These are phyloP conservation scores for Ettlia oleoabundans DNA, from an alignment of 139 green algal species.

Conservation along the genomic window DNA sequence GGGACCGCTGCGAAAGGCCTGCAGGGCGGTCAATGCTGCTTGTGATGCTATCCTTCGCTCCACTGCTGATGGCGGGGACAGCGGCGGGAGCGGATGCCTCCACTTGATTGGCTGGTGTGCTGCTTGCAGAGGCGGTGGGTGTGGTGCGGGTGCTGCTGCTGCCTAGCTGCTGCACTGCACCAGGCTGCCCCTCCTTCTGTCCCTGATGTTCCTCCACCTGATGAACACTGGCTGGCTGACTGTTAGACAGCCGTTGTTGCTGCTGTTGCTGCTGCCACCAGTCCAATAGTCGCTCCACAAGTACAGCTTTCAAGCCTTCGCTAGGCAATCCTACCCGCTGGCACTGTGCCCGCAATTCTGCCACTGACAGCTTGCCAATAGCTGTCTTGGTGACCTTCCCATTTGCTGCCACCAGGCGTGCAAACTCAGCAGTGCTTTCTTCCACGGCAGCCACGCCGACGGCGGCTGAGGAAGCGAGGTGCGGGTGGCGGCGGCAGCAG, in stretches of 20 bases:
- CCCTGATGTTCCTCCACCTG: no score
- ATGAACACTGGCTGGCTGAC: no score
- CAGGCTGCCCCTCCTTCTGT: no score
- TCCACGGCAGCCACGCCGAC: no score
- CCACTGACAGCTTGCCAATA: constrained; percentile 27
- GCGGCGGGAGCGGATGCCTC: no score
- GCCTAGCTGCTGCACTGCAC: no score
- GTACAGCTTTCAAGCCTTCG: constrained; percentile 31
- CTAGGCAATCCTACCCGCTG: constrained; percentile 5
- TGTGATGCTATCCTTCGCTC: background rate
- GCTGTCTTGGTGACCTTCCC: constrained; percentile 33
- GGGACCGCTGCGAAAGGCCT: no score
- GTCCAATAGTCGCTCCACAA: constrained; percentile 37
- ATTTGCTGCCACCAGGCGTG: background rate
- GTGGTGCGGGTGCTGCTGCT: no score
- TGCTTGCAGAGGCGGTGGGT: no score
- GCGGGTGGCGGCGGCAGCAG: background rate
- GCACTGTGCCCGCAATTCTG: constrained; percentile 32
- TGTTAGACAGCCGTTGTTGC: background rate
- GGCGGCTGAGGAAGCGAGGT: background rate
- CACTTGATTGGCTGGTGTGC: no score
- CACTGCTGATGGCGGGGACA: no score
- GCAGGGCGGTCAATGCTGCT: no score
- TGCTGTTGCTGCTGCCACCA: constrained; percentile 27
- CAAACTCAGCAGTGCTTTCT: constrained; percentile 10